Conservation (phyloP, 306 rosid species). For the Ochetophila trinervis region DNA sequence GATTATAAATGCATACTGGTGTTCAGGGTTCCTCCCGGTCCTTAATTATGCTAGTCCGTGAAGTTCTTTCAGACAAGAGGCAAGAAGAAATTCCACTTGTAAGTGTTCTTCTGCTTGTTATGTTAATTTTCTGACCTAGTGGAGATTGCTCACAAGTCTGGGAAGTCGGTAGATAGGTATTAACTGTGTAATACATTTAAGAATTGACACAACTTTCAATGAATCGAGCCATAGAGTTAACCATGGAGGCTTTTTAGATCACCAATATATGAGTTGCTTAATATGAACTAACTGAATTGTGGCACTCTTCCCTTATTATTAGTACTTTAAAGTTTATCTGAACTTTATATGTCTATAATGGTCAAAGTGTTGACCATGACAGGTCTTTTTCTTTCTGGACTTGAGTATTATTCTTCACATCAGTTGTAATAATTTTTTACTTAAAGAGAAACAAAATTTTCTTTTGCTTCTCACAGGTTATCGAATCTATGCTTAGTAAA, state of each 20-base stretch:
- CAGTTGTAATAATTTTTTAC: background rate
- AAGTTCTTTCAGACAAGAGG: conserved; percentile 58
- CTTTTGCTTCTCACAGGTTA: conserved; percentile 45
- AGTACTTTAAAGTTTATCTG: background rate
- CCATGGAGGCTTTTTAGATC: background rate
- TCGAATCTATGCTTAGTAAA: conserved; percentile 70
- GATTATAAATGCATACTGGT: conserved; percentile 19
- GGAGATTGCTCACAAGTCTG: background rate
- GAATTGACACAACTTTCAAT: background rate
- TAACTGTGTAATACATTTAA: background rate
- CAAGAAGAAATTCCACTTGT: conserved; percentile 84
- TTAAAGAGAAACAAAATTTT: conserved; percentile 3
- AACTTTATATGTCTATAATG: too few species aligned
- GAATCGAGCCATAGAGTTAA: background rate
- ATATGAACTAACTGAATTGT: background rate
- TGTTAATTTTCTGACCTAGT: conserved; percentile 6
- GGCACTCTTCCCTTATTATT: background rate
- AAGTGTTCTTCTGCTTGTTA: conserved; percentile 27
- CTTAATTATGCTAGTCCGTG: conserved; percentile 51
- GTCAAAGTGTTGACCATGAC: background rate
- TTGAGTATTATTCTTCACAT: background rate
- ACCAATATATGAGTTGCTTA: background rate
- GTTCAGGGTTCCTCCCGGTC: conserved; percentile 57
- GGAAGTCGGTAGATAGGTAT: background rate
- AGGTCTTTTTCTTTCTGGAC: background rate